These are phyloP conservation scores for Catharanthus roseus DNA, from an alignment of 257 asterid species.

Conservation along the genomic window DNA sequence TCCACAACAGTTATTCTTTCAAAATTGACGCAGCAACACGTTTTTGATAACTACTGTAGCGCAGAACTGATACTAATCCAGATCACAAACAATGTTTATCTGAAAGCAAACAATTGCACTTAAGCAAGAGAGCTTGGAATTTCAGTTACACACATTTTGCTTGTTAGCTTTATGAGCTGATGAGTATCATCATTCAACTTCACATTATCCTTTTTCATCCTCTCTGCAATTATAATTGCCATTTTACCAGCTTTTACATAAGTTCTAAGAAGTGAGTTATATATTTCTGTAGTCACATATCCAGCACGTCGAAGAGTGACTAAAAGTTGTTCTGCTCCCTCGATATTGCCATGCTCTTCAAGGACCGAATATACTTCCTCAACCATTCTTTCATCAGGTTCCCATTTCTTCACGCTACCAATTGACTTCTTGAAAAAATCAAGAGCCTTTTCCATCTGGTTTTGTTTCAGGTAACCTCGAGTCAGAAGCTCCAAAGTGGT, in stretches of 20 bases:
- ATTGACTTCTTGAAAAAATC: conserved; percentile 63
- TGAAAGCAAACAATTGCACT: conserved; percentile 12
- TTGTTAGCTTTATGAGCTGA: conserved; percentile 46
- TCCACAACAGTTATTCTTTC: not conserved
- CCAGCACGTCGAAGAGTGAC: conserved; percentile 54
- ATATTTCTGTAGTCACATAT: conserved; percentile 46
- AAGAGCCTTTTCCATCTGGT: conserved; percentile 38
- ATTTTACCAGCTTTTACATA: conserved; percentile 71
- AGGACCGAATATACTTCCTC: conserved; percentile 40
- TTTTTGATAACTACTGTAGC: not conserved
- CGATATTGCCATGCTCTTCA: conserved; percentile 63
- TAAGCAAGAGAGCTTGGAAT: conserved; percentile 41
- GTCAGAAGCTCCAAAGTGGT: conserved; percentile 93
- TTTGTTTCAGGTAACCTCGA: conserved; percentile 64
- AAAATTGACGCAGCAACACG: not conserved
- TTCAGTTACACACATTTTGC: conserved; percentile 67
- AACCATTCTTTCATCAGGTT: conserved; percentile 56
- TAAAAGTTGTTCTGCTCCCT: conserved; percentile 61
- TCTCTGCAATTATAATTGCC: conserved; percentile 70
- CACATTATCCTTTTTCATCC: conserved; percentile 81
- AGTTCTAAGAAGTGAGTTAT: conserved; percentile 66
- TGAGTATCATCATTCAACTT: conserved; percentile 54
- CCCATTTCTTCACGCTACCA: conserved; percentile 63
- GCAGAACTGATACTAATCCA: conserved; percentile 1
- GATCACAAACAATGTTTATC: not conserved